Base-by-base conservation (phyloP, 2,329 filamentous ascomycete species). In the Hypocreales sp. region DNA sequence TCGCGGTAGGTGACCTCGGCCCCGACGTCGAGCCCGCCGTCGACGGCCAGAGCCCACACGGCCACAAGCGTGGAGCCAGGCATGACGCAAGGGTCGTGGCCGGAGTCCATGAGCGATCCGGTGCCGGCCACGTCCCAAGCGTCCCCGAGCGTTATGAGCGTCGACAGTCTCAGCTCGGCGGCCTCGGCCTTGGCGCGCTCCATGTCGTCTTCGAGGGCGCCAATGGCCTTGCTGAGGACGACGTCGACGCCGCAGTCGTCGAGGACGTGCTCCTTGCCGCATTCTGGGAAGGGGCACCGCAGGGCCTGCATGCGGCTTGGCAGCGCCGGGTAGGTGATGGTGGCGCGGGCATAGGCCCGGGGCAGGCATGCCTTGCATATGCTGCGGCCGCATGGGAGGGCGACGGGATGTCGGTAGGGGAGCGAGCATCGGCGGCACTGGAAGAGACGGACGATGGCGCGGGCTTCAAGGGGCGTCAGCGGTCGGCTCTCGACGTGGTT, bases 181-280 rank as follows among this genome's bases (percentile, higher is more conserved):
- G 44, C 39, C 20, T 55, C 42, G 3, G 45, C 40, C 20, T 47
- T 47, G 29, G 58, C 48, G 42, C 53, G 37, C 27, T 52, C 38
- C 29, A 83, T 53, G 28, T 68, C 64, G 11, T 58, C 48, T 27
- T 62, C 61, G 28, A 81, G 58, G 10, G 67, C 51, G 12, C 71
- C 64, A 38, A 79, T 58, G n/a, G 79, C 57, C 43, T 82, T 90
- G 28, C 67, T 71, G 33, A 92, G 51, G 2, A 75, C 72, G 20
- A 92, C 78, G 53, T 93, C 82, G 7, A 76, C 54, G 25, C 65
- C 69, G 50, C 81, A 92, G 42, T 92, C 84, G 4, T 65, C 77
- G 12, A 76, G 44, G 1, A 82, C 74, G 53, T 93, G 86, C 30
- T 84, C 77, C 33, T 63, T 64, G 10, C 50, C 53, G 40, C 83